phyloP scores from a whole-genome alignment of 371 early-diverging fungal species.

The Actinomucor elegans region DNA sequence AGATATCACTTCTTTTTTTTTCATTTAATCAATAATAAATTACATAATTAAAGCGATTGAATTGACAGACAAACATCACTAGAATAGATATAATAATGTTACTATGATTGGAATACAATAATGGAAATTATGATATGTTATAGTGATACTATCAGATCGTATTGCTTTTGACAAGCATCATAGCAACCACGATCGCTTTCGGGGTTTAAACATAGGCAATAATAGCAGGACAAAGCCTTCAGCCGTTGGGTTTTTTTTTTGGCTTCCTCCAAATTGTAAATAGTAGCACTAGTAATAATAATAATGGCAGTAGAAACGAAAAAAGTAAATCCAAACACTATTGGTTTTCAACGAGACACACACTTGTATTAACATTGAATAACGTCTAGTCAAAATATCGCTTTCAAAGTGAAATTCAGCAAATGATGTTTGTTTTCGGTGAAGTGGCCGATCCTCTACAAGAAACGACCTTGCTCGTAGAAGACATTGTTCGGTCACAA shows the following conservation, averaged over 20 bases:
- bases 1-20: too few relatives aligned
- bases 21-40: too few relatives aligned
- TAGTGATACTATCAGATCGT: too few relatives aligned
- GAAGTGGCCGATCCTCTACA: slow-evolving; percentile 88
- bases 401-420: slow-evolving; percentile 78
- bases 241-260: background rate
- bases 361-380: background rate
- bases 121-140: too few relatives aligned
- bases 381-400: slow-evolving; percentile 29
- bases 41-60: too few relatives aligned
- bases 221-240: background rate
- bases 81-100: too few relatives aligned
- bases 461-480: slow-evolving; percentile 85
- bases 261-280: background rate
- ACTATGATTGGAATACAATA: too few relatives aligned
- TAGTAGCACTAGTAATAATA: background rate
- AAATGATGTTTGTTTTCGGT: slow-evolving; percentile 99
- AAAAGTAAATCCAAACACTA: slow-evolving; percentile 6
- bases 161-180: too few relatives aligned
- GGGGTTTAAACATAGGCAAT: too few relatives aligned
- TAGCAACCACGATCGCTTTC: too few relatives aligned
- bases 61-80: too few relatives aligned
- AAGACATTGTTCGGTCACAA: slow-evolving; percentile 95
- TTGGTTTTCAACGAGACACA: background rate
- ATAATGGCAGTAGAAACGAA: slow-evolving; percentile 21